A percentile compares a stretch with the other conserved stretches of the same genome.
Conservation (phyloP, 257 asterid genomes). For the Salvia hispanica region DNA sequence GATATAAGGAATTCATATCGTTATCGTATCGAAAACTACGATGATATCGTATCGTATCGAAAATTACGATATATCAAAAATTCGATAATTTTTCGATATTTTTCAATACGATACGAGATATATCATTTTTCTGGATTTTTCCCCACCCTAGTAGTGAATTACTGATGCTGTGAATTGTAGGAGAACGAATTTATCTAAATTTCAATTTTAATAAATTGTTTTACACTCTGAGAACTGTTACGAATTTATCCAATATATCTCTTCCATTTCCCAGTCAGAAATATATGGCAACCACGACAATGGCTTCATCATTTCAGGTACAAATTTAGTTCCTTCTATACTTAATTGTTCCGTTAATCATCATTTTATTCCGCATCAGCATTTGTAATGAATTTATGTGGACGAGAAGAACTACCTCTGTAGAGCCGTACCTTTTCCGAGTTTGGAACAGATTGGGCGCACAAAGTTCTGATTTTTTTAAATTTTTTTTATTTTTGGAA, state of each 20-base stretch:
- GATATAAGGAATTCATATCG: no score
- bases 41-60: no score
- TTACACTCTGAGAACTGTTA: background rate
- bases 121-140: no score
- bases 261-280: conserved; percentile 18
- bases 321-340: conserved; percentile 9
- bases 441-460: no score
- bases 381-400: background rate
- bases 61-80: no score
- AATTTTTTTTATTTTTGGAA: no score
- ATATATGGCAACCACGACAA: conserved; percentile 40
- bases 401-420: background rate
- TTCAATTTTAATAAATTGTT: background rate
- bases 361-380: conserved; percentile 5
- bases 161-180: no score
- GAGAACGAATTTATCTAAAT: background rate
- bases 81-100: no score
- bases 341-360: background rate
- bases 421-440: conserved; percentile 18
- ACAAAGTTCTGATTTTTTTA: no score
- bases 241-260: conserved; percentile 5
- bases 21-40: no score
- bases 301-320: conserved; percentile 37
- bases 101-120: no score
- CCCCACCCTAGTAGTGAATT: no score